Percentiles rank a stretch among this genome's conserved stretches.
Evolutionary conservation across 1,139 yeast genomes (phyloP).

Genomic region (Zygoascus meyerae): DNA sequence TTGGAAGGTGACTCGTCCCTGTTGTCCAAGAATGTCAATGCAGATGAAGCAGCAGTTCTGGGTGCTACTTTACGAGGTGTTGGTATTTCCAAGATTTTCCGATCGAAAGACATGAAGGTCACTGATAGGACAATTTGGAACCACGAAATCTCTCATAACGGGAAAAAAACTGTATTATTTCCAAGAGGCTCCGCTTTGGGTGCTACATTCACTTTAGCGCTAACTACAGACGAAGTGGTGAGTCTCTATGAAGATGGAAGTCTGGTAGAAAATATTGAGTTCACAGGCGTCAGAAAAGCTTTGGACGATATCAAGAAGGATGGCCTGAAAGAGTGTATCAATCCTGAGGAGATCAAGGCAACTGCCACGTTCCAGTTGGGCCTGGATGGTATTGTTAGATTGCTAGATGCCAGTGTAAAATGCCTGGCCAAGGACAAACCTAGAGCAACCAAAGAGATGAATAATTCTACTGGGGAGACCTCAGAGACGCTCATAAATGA

Average conservation of each 20-base stretch:
- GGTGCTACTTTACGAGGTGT: slow-evolving; percentile 87
- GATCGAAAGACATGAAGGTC: slow-evolving; percentile 55
- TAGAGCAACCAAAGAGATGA: neutral
- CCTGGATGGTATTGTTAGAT: slow-evolving; percentile 27
- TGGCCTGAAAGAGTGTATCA: slow-evolving; percentile 20
- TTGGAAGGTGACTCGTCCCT: slow-evolving; percentile 49
- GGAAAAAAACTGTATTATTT: slow-evolving; percentile 22
- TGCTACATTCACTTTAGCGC: slow-evolving; percentile 12
- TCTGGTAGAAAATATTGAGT: slow-evolving; percentile 38
- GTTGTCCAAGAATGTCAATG: slow-evolving; percentile 83
- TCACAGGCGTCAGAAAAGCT: slow-evolving; percentile 24
- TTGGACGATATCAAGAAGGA: slow-evolving; percentile 23
- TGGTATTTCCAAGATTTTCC: slow-evolving; percentile 52
- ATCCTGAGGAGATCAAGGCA: slow-evolving; percentile 22
- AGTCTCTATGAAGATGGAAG: slow-evolving; percentile 52
- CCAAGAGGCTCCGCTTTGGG: slow-evolving; percentile 30
- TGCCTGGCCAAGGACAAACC: slow-evolving; percentile 15
- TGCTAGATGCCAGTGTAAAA: slow-evolving; percentile 19
- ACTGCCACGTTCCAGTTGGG: slow-evolving; percentile 25
- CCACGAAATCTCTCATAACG: slow-evolving; percentile 30
- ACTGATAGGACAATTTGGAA: slow-evolving; percentile 48
- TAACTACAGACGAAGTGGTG: slow-evolving; percentile 33
- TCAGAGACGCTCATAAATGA: slow-evolving; percentile 1
- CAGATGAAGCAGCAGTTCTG: slow-evolving; percentile 90
- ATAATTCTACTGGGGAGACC: neutral